Percentiles rank a stretch among this genome's conserved stretches.
phyloP scores from a whole-genome alignment of 768 basidiomycete genomes.

The Boletus rufocinnamomeus region DNA sequence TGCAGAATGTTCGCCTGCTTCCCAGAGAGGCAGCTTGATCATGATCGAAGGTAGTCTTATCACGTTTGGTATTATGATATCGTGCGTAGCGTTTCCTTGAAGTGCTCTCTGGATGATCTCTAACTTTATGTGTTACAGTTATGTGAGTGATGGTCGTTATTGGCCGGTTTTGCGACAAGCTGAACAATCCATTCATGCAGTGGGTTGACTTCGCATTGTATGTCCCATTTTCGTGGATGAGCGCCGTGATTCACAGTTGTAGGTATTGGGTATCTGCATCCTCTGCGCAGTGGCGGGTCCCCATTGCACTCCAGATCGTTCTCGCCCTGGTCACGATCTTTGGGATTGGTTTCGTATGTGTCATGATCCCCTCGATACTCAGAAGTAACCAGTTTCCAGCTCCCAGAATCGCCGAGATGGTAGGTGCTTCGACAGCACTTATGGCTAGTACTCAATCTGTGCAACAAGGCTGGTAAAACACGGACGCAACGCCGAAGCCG shows the following conservation, averaged over 20 bases:
- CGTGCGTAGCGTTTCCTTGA: constrained; percentile 40
- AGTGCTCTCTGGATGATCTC: background rate
- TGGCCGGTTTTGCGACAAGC: background rate
- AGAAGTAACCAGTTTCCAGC: constrained; percentile 32
- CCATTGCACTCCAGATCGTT: constrained; percentile 59
- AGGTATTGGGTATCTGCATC: constrained; percentile 54
- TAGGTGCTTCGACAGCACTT: constrained; percentile 16
- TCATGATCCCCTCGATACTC: background rate
- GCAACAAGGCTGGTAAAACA: constrained; percentile 53
- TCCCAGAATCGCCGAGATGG: constrained; percentile 64
- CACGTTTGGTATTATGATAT: constrained; percentile 63
- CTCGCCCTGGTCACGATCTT: constrained; percentile 56
- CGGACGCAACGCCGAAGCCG: constrained; percentile 54
- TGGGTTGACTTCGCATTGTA: constrained; percentile 69
- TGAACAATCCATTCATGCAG: constrained; percentile 29
- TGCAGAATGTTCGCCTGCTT: constrained; percentile 63
- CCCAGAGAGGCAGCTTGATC: constrained; percentile 59
- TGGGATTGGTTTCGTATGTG: constrained; percentile 47
- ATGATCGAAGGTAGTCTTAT: constrained; percentile 68
- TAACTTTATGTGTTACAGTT: constrained; percentile 14
- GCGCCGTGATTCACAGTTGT: background rate
- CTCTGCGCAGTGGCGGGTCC: constrained; percentile 63
- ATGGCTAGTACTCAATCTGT: background rate
- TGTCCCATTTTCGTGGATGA: constrained; percentile 13
- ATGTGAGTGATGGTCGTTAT: constrained; percentile 18